phyloP scores from a whole-genome alignment of 208 protist genomes.

The Crithidia sp. region DNA sequence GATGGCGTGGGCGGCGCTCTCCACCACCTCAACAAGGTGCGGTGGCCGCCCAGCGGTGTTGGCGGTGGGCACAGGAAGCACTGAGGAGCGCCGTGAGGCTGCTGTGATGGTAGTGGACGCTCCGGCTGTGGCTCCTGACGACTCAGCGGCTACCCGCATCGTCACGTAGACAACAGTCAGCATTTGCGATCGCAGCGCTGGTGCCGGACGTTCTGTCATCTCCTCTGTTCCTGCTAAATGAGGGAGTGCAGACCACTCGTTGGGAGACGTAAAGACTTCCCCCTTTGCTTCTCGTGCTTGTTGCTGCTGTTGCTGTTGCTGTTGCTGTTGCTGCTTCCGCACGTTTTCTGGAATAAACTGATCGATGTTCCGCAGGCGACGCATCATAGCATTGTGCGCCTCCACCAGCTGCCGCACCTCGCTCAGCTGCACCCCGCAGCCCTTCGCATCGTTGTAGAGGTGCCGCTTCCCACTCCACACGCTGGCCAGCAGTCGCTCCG shows the following conservation, averaged over 20 bases:
- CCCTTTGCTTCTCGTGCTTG: neutral
- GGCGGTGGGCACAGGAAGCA: neutral
- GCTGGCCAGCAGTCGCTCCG: neutral
- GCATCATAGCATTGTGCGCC: constrained; percentile 20
- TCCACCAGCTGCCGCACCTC: constrained; percentile 16
- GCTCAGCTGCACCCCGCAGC: neutral
- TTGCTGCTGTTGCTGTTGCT: neutral
- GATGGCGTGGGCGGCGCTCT: neutral
- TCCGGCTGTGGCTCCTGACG: no score
- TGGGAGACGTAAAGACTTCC: neutral
- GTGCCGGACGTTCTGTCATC: neutral
- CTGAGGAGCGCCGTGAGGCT: neutral
- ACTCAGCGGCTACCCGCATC: neutral
- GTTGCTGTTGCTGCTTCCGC: neutral
- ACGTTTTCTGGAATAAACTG: constrained; percentile 15
- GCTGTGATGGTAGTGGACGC: neutral
- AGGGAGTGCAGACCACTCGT: neutral
- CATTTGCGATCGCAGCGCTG: neutral
- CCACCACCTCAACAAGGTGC: neutral
- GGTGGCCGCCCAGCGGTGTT: neutral
- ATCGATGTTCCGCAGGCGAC: constrained; percentile 19
- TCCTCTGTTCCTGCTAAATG: neutral
- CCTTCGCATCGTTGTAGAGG: neutral
- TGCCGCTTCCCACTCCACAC: neutral
- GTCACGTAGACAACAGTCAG: neutral